Conservation (phyloP, 257 asterid species). For the Parsonsia alboflavescens region DNA sequence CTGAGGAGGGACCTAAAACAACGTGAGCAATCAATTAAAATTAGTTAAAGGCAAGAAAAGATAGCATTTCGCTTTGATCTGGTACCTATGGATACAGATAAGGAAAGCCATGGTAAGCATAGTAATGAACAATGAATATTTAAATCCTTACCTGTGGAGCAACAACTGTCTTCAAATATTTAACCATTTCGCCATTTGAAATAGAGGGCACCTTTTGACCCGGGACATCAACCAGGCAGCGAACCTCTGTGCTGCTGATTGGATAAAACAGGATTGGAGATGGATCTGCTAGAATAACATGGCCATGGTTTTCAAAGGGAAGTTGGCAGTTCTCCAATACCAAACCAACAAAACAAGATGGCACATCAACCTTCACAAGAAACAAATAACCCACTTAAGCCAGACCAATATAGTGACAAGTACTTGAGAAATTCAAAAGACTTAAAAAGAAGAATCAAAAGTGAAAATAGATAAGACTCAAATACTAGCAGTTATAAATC, state of each 20-base stretch:
- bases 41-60: not conserved
- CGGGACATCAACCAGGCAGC: constrained; percentile 57
- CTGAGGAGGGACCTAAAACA: constrained; percentile 45
- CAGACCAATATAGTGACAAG: not conserved
- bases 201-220: constrained; percentile 56
- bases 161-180: constrained; percentile 41
- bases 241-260: constrained; percentile 48
- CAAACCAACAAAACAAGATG: constrained; percentile 61
- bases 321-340: constrained; percentile 48
- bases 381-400: not conserved
- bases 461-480: not conserved
- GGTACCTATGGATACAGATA: not conserved
- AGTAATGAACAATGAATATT: not conserved
- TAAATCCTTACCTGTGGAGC: constrained; percentile 46
- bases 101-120: not conserved
- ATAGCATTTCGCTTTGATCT: not conserved
- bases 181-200: constrained; percentile 50
- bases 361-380: constrained; percentile 43
- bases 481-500: not conserved
- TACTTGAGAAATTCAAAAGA: not conserved
- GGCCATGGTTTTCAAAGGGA: constrained; percentile 50
- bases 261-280: constrained; percentile 57
- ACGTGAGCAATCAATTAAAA: not conserved
- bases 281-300: constrained; percentile 49
- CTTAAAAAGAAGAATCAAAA: constrained; percentile 5